These are phyloP conservation scores for Ustilago esculenta DNA, from an alignment of 1,284 basidiomycete species.

Conservation along the genomic window DNA sequence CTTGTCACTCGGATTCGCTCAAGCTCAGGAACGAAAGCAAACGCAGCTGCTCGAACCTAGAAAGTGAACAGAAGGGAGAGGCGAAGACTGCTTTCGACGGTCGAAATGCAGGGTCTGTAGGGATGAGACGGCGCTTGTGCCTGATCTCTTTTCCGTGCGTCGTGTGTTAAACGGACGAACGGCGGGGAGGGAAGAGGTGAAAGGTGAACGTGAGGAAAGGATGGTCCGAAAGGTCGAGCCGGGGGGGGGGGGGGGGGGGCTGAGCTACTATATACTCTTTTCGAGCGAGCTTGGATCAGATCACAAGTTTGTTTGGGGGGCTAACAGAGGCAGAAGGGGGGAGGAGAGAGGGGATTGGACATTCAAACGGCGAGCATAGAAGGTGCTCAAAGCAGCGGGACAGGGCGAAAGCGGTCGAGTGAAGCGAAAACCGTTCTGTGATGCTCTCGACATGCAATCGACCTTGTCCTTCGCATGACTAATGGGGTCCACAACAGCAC, in stretches of 20 bases:
- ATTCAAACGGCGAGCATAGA: too few species aligned
- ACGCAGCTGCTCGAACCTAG: slow-evolving; percentile 17
- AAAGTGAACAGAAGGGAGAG: slow-evolving; percentile 1
- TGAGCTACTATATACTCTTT: slow-evolving; percentile 34
- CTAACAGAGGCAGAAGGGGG: too few species aligned
- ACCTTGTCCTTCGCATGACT: too few species aligned
- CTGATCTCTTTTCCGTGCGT: slow-evolving; percentile 33
- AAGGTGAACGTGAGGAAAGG: slow-evolving; percentile 18
- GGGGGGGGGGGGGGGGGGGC: too few species aligned
- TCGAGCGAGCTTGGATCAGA: neutral
- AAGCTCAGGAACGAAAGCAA: slow-evolving; percentile 9
- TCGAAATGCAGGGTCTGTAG: slow-evolving; percentile 14
- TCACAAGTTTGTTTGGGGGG: neutral
- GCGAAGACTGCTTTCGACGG: slow-evolving; percentile 24
- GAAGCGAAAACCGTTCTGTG: too few species aligned
- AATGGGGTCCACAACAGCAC: neutral
- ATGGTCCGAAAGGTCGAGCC: slow-evolving; percentile 1
- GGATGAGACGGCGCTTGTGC: slow-evolving; percentile 43
- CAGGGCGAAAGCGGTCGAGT: too few species aligned
- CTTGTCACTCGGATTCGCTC: slow-evolving; percentile 20
- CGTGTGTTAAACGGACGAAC: slow-evolving; percentile 12
- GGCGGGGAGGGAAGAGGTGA: slow-evolving; percentile 5
- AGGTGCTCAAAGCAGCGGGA: too few species aligned
- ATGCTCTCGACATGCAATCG: too few species aligned
- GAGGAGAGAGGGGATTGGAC: too few species aligned